Conservation (phyloP, 305 asterid species). For the Solanum hybrid region DNA sequence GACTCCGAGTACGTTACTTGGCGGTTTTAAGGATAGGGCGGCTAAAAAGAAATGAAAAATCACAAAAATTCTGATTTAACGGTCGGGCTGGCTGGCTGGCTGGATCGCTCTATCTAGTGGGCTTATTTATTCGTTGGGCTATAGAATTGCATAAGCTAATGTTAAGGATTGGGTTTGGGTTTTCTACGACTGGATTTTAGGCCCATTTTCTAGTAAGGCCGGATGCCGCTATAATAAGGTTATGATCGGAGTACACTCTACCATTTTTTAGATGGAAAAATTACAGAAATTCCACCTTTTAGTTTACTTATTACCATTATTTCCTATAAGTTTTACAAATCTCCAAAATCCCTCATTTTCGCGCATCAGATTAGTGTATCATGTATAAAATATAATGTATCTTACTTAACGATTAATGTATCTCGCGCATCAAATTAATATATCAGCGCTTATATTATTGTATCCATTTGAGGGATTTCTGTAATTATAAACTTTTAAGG, state of each 20-base stretch:
- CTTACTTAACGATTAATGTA: too few species aligned
- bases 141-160: background rate
- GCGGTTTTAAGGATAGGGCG: background rate
- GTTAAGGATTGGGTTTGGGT: background rate
- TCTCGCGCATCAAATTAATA: too few species aligned
- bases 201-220: background rate
- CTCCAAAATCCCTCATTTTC: too few species aligned
- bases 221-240: background rate
- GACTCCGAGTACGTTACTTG: background rate
- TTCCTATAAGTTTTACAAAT: too few species aligned
- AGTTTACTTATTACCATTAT: too few species aligned
- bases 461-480: too few species aligned
- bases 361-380: too few species aligned
- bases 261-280: too few species aligned
- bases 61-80: background rate
- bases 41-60: background rate
- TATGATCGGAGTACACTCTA: background rate
- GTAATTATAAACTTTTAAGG: too few species aligned
- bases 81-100: background rate
- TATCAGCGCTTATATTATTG: too few species aligned
- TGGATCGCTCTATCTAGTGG: background rate
- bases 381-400: too few species aligned
- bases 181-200: background rate
- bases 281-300: too few species aligned
- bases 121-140: background rate